Evolutionary conservation across 169 alveolate genomes (phyloP).

Genomic region (Cryptosporidium sp.): DNA sequence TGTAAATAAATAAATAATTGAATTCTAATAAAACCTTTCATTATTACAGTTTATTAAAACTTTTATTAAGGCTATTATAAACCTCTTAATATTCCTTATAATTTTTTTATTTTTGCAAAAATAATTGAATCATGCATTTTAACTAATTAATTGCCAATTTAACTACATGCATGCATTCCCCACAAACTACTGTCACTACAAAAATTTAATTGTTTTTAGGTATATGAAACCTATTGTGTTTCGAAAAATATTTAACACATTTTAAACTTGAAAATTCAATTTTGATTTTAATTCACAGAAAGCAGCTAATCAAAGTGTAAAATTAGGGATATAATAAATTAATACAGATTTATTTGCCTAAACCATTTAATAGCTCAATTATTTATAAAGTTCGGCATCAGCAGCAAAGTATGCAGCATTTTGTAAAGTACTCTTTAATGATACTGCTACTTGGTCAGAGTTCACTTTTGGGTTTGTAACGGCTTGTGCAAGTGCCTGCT

Average conservation of each 20-base stretch:
- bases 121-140: neutral
- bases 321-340: neutral
- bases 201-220: neutral
- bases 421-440: conserved; percentile 56
- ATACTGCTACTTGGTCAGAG: conserved; percentile 65
- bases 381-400: conserved; percentile 60
- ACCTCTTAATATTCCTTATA: neutral
- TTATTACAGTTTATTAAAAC: neutral
- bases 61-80: neutral
- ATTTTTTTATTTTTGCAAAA: neutral
- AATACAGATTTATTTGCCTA: conserved; percentile 8
- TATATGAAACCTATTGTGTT: neutral
- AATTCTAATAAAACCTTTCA: conserved; percentile 23
- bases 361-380: neutral
- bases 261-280: neutral
- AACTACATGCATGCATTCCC: conserved; percentile 41
- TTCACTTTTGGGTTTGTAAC: conserved; percentile 68
- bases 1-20: neutral
- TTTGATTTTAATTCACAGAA: neutral
- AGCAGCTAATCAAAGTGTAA: neutral
- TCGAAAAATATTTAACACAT: neutral
- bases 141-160: neutral
- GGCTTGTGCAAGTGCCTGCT: conserved; percentile 71
- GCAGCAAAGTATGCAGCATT: conserved; percentile 74
- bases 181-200: neutral